Conservation (phyloP, 305 asterid genomes). For the Solanum hybrid region DNA sequence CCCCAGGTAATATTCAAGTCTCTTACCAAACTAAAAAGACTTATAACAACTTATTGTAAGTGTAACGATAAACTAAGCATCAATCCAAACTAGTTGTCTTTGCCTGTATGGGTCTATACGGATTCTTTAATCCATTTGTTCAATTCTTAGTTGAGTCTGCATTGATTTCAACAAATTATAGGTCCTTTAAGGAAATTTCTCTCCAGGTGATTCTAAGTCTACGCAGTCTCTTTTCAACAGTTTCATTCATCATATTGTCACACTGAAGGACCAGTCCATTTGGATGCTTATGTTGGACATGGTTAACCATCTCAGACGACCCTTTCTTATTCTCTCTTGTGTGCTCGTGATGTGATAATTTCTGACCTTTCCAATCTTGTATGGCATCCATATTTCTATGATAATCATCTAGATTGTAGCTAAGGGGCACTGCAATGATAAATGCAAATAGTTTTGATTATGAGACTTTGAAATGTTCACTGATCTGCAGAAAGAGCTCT, state of each 20-base stretch:
- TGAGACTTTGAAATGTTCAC: neutral
- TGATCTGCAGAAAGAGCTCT: neutral
- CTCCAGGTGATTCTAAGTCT: neutral
- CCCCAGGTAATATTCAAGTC: neutral
- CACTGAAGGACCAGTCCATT: neutral
- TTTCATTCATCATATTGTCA: neutral
- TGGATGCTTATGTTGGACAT: neutral
- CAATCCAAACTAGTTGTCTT: neutral
- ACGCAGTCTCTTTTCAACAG: neutral
- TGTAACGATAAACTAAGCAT: neutral
- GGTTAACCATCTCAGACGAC: neutral
- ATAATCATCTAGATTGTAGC: neutral
- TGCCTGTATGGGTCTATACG: neutral
- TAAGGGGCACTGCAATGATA: neutral
- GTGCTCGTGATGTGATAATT: neutral
- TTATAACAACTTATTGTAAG: neutral
- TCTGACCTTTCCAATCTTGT: neutral
- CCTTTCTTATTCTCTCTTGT: neutral
- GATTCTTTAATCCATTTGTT: neutral
- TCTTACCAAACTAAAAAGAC: neutral
- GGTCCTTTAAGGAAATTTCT: neutral
- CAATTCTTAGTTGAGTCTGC: neutral
- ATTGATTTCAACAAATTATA: neutral
- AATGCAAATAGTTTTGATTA: neutral
- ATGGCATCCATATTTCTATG: neutral